Base-by-base conservation (phyloP, 768 basidiomycete species). In the Leccinum longicurvipes region DNA sequence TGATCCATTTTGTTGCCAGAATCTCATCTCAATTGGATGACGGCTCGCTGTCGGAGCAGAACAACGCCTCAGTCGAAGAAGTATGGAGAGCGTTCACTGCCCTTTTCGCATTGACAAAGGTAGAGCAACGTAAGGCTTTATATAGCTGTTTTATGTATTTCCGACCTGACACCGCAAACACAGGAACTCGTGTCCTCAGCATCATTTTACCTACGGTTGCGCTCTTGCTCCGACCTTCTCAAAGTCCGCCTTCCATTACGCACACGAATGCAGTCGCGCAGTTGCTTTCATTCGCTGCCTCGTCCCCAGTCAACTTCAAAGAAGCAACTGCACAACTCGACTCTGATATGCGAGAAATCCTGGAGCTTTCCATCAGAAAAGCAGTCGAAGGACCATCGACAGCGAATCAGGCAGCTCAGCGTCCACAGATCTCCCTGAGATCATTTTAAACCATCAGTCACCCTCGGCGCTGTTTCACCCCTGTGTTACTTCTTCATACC, bases 281-380 rank as follows among this genome's bases (percentile, higher is more conserved):
- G 50, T 70, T 97, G 1, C 71, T 98, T 27, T 72, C 77, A 2
- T 86, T 91, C 55, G 93, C 93, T 0, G 79, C 87, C 1, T 72
- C 79, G 0, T 82, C 85, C 3, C 89, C 95, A 0, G 67, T 74
- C 4, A 81, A 87, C 12, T 98, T 98, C 81, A 93, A 91, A 68
- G 91, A 93, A 45, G 91, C 89, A 1, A 87, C 90, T 3, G 79
- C 75, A 9, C 83, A 80, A 47, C 76, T 98, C 21, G 84, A 87
- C 27, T 67, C 76, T 7, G 69, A 77, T 0, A 77, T 77, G 6
- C 75, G 85, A 45, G 84, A 86, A 47, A 72, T 80, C 23, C 69
- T 98, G 50, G 95, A 98, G 68, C 77, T 79, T 44, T 86, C 89
- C 1, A 82, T 97, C 49, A 80, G 94, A 58, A 85, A 86, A 51